Percentiles rank a stretch among this genome's conserved stretches.
Evolutionary conservation across 345 rosid species (phyloP).

Genomic region (Reutealis trisperma): DNA sequence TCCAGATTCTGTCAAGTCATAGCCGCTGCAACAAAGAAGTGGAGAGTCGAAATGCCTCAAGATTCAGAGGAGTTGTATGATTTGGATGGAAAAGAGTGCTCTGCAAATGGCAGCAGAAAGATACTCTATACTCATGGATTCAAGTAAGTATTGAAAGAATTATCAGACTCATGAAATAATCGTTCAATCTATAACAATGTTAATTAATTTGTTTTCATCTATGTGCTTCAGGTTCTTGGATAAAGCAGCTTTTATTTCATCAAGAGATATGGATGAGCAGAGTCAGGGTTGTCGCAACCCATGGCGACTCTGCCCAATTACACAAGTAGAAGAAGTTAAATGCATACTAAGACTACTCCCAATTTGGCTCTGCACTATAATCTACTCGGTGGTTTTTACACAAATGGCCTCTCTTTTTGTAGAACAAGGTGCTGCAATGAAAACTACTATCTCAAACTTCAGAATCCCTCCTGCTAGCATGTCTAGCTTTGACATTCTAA

Average conservation of each 20-base stretch:
- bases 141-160: slow-evolving; percentile 53
- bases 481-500: slow-evolving; percentile 95
- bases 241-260: slow-evolving; percentile 74
- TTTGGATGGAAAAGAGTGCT: slow-evolving; percentile 41
- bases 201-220: slow-evolving; percentile 8
- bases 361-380: slow-evolving; percentile 95
- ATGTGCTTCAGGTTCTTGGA: slow-evolving; percentile 70
- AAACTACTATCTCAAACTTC: slow-evolving; percentile 67
- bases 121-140: slow-evolving; percentile 86
- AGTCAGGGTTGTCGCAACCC: slow-evolving; percentile 50
- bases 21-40: slow-evolving; percentile 76
- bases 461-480: slow-evolving; percentile 90
- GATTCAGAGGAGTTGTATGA: slow-evolving; percentile 50
- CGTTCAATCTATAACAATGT: not conserved
- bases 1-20: slow-evolving; percentile 84
- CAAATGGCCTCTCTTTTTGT: slow-evolving; percentile 99
- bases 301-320: slow-evolving; percentile 84
- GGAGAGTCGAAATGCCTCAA: slow-evolving; percentile 44
- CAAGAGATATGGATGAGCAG: slow-evolving; percentile 65
- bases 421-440: slow-evolving; percentile 99
- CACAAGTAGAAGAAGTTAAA: slow-evolving; percentile 99
- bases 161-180: not conserved
- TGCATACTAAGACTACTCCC: slow-evolving; percentile 90
- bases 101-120: slow-evolving; percentile 55
- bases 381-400: slow-evolving; percentile 94